Evolutionary conservation across 768 basidiomycete genomes (phyloP), one percentile per base, ranked within the genome.

Genomic region (Cystoderma amianthinum): DNA sequence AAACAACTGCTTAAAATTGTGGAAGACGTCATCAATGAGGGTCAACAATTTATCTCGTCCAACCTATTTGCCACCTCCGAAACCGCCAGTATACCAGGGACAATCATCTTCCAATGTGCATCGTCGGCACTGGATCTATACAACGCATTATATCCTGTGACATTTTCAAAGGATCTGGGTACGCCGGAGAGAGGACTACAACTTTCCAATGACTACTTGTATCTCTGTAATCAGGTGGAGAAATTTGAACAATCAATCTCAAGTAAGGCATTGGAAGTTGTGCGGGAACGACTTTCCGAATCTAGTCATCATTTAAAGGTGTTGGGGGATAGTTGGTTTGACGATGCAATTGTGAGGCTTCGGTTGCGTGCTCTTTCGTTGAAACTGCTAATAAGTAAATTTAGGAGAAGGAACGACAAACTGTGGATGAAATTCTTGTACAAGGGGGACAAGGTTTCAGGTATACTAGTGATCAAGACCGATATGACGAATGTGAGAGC

Each of bases 201-300:
- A 37, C 85, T 85, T 55, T 80, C 87, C 13, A 96, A 96, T 56
- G 85, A 94, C 47, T 89, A 82, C 48, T 51, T 74, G 16, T 88
- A 83, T 55, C 69, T 94, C 19, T 69, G 68, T 21, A 59, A 62
- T 16, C 74, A 83, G 49, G 56, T 83, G 0, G 66, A 64, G 43
- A 65, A 64, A 20, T 46, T 79, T 16, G 61, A 59, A 35, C 48
- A 53, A 17, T 55, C 50, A 2, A 46, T 57, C n/a, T 40, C 44
- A 5, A 36, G 39, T 21, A 43, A 41, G 6, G 56, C 43, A 5
- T 44, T 48, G 2, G 33, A 45, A 7, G 45, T 49, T 21, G 58
- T 72, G 19, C 67, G 65, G 48, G 76, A 70, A 33, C 72, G 66
- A 44, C 56, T 82, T 32, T 59, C 55, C 10, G 84, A 82, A 54